Evolutionary conservation across 441 rosid genomes (phyloP), one percentile per base, ranked within the genome.

Genomic region (Lepidium campestre): DNA sequence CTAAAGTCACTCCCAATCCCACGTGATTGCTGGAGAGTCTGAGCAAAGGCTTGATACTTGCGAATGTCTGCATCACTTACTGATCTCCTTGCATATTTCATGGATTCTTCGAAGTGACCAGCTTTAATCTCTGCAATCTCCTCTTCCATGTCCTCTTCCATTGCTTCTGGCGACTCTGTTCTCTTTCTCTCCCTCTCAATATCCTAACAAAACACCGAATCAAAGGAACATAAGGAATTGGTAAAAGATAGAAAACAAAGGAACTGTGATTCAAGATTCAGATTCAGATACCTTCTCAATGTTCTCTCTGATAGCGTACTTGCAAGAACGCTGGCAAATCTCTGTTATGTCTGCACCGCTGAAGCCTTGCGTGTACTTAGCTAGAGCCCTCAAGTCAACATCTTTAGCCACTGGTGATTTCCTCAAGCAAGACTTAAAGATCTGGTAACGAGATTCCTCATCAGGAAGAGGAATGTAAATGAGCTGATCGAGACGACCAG

Each of bases 281-380:
- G 29, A 31, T n/a, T 67, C 13, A 39, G 39, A n/a, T 47, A 48
- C 84, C 86, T 83, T 77, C 78, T 83, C 87, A 4, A 81, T 83
- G 60, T 83, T 79, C 39, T 83, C 85, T 72, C 85, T 71, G 56
- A 83, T 83, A 17, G 87, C 87, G 23, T 81, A 83, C 52, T 81
- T 83, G 76, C 82, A 79, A 67, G 83, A 80, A 13, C 87, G 78
- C 73, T 83, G 87, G 68, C 87, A 83, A 34, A 83, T 75, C 75
- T 81, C 87, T 13, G 85, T 81, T 44, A 83, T 79, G 70, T 81
- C 87, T 3, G 85, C 87, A 54, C 87, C 83, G 46, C 87, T 83
- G 68, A 83, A 83, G 34, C 87, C 87, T 6, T 68, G 83, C 19
- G 85, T 75, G 54, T 83, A 79, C 10, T 68, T 78, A 0, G 87